Conservation (phyloP, 2,329 filamentous ascomycete species). For the Penicillium sp. region DNA sequence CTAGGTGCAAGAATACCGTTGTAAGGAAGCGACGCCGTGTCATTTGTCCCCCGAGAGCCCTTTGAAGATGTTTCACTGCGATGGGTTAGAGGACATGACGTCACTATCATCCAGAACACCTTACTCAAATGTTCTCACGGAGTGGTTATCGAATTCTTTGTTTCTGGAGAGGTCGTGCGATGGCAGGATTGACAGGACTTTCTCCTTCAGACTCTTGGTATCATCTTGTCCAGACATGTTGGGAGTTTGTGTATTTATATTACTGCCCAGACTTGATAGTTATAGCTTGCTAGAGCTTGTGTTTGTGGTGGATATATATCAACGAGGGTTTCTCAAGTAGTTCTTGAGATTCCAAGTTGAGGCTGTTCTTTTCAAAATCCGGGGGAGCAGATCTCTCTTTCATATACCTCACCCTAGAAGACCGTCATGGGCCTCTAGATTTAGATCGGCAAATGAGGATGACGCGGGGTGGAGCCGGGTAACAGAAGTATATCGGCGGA, state of each 20-base stretch:
- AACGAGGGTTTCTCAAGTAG: neutral
- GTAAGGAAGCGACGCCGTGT: constrained; percentile 5
- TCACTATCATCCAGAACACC: constrained; percentile 6
- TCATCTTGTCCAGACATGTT: constrained; percentile 9
- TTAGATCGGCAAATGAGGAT: constrained; percentile 1
- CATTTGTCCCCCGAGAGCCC: constrained; percentile 1
- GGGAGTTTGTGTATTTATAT: neutral
- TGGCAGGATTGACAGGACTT: constrained; percentile 6
- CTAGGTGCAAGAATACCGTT: constrained; percentile 13
- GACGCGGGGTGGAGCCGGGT: constrained; percentile 1
- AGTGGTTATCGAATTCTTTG: constrained; percentile 9
- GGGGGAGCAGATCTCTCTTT: neutral
- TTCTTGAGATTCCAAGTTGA: neutral
- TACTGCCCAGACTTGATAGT: neutral
- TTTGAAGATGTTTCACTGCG: constrained; percentile 6
- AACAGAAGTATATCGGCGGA: constrained; percentile 7
- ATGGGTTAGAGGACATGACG: constrained; percentile 11
- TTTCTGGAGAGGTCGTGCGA: neutral
- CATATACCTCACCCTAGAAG: constrained; percentile 3
- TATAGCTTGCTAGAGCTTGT: too few species aligned
- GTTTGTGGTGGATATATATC: too few species aligned
- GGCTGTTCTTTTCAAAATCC: neutral
- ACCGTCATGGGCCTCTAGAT: neutral
- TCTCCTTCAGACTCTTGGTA: constrained; percentile 6
- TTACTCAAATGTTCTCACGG: constrained; percentile 11